Base-by-base conservation (phyloP, 179 eudicot genomes). In the Drosera spatulata region DNA sequence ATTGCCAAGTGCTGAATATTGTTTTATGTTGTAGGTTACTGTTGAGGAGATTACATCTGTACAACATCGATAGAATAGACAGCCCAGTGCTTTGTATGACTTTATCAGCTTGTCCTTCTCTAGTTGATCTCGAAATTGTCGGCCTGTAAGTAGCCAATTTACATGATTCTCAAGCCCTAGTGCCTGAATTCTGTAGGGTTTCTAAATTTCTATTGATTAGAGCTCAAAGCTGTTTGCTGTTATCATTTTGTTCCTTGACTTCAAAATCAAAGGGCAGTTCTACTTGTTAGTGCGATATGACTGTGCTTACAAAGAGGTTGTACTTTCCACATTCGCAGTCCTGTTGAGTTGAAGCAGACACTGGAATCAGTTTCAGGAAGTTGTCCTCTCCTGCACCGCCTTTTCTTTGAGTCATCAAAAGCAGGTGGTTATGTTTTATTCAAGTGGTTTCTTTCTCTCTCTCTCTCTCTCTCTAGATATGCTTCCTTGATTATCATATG, bases 101-200 rank as follows among this genome's bases (percentile, higher is more conserved):
- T 43, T 59, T 83, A 66, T 73, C 79, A 52, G 70, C 78, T 55
- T 83, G 88, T 67, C 77, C 85, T 9, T 73, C 75, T 65, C 77
- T 83, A 68, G 72, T 71, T 74, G 88, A 83, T 75, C 72, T 83
- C 11, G 85, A 80, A 70, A 76, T 83, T 61, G 85, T 83, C 74
- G 83, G 88, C 72, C 83, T 78, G 88, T 83, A 75, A 83, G 88
- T 80, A 22, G 33, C 33, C 33, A 22, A 22, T 22, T 22, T 22
- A 22, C 33, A 22, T 22, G 33, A 22, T 22, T 22, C 33, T 22
- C 33, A 22, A 22, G 33, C 33, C 33, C 33, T 22, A 22, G 1
- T 22, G 33, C 0, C 33, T 22, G 33, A 22, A 22, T 22, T 22
- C 33, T 22, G 33, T 22, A 22, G 33, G 1, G 33, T 22, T 1